These are phyloP conservation scores for Plasmodium falciparum DNA, from an alignment of 169 alveolate genomes.

Conservation along the genomic window DNA sequence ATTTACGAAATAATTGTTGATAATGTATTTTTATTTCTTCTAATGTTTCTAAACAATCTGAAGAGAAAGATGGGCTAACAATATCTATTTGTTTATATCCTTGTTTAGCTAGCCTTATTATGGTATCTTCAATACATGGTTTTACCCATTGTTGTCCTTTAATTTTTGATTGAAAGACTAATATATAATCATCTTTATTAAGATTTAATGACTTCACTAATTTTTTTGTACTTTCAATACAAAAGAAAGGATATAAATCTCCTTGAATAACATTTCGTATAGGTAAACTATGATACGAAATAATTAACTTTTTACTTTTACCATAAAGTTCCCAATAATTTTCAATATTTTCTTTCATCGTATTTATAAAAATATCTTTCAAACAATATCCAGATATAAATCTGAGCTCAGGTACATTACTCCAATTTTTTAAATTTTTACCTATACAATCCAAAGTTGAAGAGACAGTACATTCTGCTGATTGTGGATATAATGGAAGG, in stretches of 20 bases:
- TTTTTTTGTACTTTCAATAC: constrained; percentile 69
- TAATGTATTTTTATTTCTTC: constrained; percentile 61
- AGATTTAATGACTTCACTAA: constrained; percentile 40
- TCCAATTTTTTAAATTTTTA: constrained; percentile 76
- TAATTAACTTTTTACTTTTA: constrained; percentile 57
- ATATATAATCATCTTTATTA: constrained; percentile 47
- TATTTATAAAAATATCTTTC: constrained; percentile 74
- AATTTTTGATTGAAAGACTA: constrained; percentile 58
- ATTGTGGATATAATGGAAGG: constrained; percentile 82
- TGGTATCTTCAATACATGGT: constrained; percentile 57
- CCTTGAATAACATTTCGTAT: constrained; percentile 52
- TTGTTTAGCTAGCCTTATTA: constrained; percentile 32
- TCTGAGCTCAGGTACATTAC: constrained; percentile 80
- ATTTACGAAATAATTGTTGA: constrained; percentile 18
- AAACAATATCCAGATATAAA: constrained; percentile 79
- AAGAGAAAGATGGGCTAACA: constrained; percentile 70
- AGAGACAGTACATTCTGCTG: constrained; percentile 80
- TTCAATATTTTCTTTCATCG: constrained; percentile 71
- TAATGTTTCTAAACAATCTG: constrained; percentile 68
- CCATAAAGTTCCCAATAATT: constrained; percentile 78
- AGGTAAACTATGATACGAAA: constrained; percentile 67
- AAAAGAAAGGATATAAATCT: constrained; percentile 67
- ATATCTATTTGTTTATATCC: constrained; percentile 35
- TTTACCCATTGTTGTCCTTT: constrained; percentile 61
- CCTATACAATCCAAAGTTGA: constrained; percentile 77